phyloP scores from a whole-genome alignment of 257 asterid genomes.

The Ilex aquifolium region DNA sequence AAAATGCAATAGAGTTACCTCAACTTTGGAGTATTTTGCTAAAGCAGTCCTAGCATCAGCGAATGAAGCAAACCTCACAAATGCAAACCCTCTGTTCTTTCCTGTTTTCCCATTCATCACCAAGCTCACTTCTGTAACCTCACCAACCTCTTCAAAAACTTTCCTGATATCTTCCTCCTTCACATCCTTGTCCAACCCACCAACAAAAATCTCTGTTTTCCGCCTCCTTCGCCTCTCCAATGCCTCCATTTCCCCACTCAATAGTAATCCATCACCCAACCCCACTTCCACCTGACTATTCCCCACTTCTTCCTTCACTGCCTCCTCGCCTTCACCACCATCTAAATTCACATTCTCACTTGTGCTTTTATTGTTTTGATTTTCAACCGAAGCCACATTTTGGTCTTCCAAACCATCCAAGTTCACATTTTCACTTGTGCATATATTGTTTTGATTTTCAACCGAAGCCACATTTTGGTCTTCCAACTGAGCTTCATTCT shows the following conservation, averaged over 20 bases:
- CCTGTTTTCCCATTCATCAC: conserved; percentile 39
- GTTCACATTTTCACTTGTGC: too few relatives aligned
- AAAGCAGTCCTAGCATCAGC: conserved; percentile 66
- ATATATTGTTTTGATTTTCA: conserved; percentile 9
- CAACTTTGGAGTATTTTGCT: conserved; percentile 39
- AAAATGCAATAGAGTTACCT: conserved; percentile 34
- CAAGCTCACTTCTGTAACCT: conserved; percentile 43
- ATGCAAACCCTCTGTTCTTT: conserved; percentile 67
- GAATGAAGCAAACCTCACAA: conserved; percentile 56
- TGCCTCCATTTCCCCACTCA: conserved; percentile 55
- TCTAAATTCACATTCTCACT: neutral
- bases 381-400: conserved; percentile 16
- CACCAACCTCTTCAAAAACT: conserved; percentile 49
- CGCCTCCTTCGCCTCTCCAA: conserved; percentile 47
- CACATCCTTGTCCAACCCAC: conserved; percentile 53
- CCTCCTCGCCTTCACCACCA: conserved; percentile 7
- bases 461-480: conserved; percentile 10
- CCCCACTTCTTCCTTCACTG: conserved; percentile 18
- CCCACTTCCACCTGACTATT: conserved; percentile 13
- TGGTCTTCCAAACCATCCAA: conserved; percentile 3
- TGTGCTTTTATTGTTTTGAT: neutral
- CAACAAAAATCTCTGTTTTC: conserved; percentile 55
- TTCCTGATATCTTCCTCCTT: conserved; percentile 51
- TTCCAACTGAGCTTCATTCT: conserved; percentile 7
- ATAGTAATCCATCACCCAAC: conserved; percentile 21